These are phyloP conservation scores for Plasmodium chabaudi DNA, from an alignment of 169 alveolate species.

Conservation along the genomic window DNA sequence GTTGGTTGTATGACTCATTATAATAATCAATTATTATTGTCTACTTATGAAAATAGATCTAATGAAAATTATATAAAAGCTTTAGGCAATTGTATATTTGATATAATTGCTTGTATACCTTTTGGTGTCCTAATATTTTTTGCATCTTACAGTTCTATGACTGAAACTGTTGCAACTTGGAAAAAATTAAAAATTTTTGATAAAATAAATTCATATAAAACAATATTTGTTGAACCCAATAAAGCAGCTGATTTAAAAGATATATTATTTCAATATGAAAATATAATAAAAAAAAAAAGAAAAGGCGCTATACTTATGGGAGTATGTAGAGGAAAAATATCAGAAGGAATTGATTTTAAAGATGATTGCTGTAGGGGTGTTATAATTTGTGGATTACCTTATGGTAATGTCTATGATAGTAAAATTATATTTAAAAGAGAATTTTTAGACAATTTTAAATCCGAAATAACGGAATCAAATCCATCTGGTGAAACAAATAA, in stretches of 20 bases:
- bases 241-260: constrained; percentile 79
- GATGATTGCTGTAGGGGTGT: constrained; percentile 94
- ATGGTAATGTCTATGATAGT: constrained; percentile 91
- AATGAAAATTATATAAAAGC: constrained; percentile 84
- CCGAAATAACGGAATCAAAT: constrained; percentile 10
- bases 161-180: constrained; percentile 89
- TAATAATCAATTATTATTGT: constrained; percentile 82
- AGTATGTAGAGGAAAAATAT: constrained; percentile 94
- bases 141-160: constrained; percentile 92
- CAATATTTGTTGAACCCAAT: constrained; percentile 80
- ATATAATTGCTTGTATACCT: constrained; percentile 86
- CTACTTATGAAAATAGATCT: constrained; percentile 86
- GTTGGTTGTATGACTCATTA: constrained; percentile 84
- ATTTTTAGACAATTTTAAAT: constrained; percentile 81
- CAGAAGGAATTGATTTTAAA: constrained; percentile 96
- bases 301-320: constrained; percentile 93
- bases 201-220: constrained; percentile 79
- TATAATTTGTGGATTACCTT: constrained; percentile 93
- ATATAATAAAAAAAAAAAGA: constrained; percentile 82
- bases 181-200: constrained; percentile 83
- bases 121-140: constrained; percentile 91
- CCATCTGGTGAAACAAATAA: background rate
- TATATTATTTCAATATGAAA: constrained; percentile 80
- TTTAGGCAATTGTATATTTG: constrained; percentile 89
- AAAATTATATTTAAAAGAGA: constrained; percentile 92